These are phyloP conservation scores for Waltergamsia citrina DNA, from an alignment of 2,329 filamentous ascomycete species.

Conservation along the genomic window DNA sequence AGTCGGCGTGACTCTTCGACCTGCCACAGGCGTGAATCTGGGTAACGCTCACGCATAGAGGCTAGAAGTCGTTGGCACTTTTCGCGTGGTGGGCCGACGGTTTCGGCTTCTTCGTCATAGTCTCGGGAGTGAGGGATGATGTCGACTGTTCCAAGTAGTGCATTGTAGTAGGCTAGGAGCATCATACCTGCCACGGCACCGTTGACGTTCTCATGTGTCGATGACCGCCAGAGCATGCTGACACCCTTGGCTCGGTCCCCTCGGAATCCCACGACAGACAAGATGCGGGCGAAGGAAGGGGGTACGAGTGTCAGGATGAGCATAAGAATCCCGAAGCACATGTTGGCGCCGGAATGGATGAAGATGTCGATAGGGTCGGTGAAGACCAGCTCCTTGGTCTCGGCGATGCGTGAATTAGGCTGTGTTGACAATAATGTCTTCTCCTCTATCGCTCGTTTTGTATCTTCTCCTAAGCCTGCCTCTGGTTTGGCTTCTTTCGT, in stretches of 20 bases:
- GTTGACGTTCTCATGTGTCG: slow-evolving; percentile 78
- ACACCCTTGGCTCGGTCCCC: slow-evolving; percentile 80
- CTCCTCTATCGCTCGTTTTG: background rate
- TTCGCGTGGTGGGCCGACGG: slow-evolving; percentile 63
- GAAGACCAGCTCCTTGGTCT: background rate
- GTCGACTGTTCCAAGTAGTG: slow-evolving; percentile 76
- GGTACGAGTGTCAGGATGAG: slow-evolving; percentile 89
- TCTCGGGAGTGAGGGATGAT: slow-evolving; percentile 60
- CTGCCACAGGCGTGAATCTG: slow-evolving; percentile 75
- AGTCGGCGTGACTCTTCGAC: slow-evolving; percentile 78
- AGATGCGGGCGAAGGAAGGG: slow-evolving; percentile 76
- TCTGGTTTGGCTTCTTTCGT: slow-evolving; percentile 7
- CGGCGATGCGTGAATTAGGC: slow-evolving; percentile 14
- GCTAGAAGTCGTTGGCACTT: slow-evolving; percentile 58
- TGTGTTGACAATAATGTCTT: slow-evolving; percentile 10
- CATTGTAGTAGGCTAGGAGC: slow-evolving; percentile 81
- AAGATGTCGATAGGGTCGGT: slow-evolving; percentile 71
- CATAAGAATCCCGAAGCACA: slow-evolving; percentile 82
- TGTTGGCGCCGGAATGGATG: slow-evolving; percentile 77
- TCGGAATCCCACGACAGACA: slow-evolving; percentile 83
- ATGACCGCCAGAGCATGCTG: slow-evolving; percentile 82
- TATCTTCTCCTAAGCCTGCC: background rate
- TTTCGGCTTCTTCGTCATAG: slow-evolving; percentile 42
- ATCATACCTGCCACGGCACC: slow-evolving; percentile 81
- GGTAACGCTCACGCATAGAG: slow-evolving; percentile 70